Base-by-base conservation (phyloP, 495 filamentous ascomycete genomes). In the Hypoxylon fragiforme region DNA sequence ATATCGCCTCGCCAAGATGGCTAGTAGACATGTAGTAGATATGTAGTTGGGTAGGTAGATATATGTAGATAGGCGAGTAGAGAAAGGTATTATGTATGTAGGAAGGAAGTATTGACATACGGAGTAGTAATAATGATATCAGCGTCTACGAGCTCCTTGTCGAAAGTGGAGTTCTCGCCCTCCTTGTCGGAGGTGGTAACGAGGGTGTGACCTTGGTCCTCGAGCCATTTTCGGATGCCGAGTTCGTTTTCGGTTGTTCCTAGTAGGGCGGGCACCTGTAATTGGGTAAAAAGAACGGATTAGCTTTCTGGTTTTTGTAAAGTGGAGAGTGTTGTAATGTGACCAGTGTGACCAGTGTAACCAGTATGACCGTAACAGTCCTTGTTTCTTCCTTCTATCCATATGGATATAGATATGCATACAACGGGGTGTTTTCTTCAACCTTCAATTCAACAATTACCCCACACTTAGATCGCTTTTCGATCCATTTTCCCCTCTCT, bases 91-190 rank as follows among this genome's bases (percentile, higher is more conserved):
- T n/a, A n/a, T n/a, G n/a, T n/a, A n/a, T n/a, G n/a, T n/a, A n/a
- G n/a, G n/a, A n/a, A n/a, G n/a, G n/a, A 35, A 40, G 47, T 34
- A 46, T 48, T 35, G 34, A 80, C 89, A 64, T 78, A 96, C 90
- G 92, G 94, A 42, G 94, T 98, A 60, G 94, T 98, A 77, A 98
- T 97, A 81, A 98, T 97, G 70, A 98, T 82, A 72, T 98, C 94
- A 50, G 94, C 90, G 69, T 98, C 94, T 39, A 92, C 91, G 18
- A 98, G 81, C 74, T 98, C 89, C 76, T 90, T 80, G 74, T 98
- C 94, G 69, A 98, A 97, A 54, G 77, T 87, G 43, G 92, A 97
- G 82, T 89, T 83, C 76, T 89, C 86, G 51, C 92, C 89, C 59
- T 95, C 94, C 81, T 98, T 98, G 78, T 96, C 90, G 51, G 92